A percentile compares a stretch with the other conserved stretches of the same genome.
These are phyloP conservation scores for Nitzschia sp. DNA, from an alignment of 108 stramenopile genomes.

Conservation along the genomic window DNA sequence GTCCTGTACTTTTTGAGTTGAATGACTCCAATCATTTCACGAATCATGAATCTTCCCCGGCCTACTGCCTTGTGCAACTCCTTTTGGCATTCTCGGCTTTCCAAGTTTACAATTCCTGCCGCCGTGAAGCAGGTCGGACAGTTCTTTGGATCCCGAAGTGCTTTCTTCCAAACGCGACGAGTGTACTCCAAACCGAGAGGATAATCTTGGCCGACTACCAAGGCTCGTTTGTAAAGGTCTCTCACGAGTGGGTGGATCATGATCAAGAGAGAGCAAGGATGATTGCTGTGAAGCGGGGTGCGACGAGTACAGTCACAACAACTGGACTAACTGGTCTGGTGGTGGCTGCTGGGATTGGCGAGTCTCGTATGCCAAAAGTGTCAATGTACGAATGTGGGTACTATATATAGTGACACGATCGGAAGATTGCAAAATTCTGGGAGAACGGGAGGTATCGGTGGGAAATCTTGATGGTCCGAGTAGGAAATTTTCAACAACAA, in stretches of 20 bases:
- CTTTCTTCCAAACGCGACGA: conserved; percentile 78
- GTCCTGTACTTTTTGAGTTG: conserved; percentile 80
- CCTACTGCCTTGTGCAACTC: conserved; percentile 84
- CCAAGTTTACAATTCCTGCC: neutral
- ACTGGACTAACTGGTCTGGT: too few relatives aligned
- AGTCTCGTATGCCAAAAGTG: too few relatives aligned
- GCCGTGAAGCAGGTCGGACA: conserved; percentile 53
- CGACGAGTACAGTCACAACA: too few relatives aligned
- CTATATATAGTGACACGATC: too few relatives aligned
- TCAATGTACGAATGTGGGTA: too few relatives aligned
- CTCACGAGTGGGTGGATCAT: conserved; percentile 86
- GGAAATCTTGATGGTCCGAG: too few relatives aligned
- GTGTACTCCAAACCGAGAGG: conserved; percentile 85
- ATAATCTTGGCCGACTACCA: conserved; percentile 86
- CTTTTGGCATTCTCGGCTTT: conserved; percentile 59
- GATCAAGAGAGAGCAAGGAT: neutral
- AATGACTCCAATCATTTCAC: conserved; percentile 77
- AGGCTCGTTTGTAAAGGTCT: conserved; percentile 88
- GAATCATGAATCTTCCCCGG: conserved; percentile 76
- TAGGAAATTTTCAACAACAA: too few relatives aligned
- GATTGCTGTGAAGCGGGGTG: too few relatives aligned
- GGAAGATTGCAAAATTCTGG: too few relatives aligned
- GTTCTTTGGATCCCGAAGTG: conserved; percentile 69
- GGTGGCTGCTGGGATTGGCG: too few relatives aligned
- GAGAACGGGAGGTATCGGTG: too few relatives aligned